Conservation (phyloP, 208 protist genomes). For the Acanthamoeba royreba region DNA sequence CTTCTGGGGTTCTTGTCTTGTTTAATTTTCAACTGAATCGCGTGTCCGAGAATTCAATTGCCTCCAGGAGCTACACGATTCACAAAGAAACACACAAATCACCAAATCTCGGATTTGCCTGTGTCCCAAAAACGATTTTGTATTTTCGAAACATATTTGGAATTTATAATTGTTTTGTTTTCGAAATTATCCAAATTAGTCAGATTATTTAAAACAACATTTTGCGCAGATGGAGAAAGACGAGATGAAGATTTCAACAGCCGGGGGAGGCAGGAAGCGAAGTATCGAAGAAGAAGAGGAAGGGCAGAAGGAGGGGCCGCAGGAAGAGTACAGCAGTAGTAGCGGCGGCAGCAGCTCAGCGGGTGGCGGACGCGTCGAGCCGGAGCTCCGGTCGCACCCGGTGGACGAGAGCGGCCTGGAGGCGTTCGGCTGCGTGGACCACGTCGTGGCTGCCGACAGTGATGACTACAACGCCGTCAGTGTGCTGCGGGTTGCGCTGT, state of each 20-base stretch:
- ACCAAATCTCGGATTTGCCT: neutral
- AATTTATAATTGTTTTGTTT: neutral
- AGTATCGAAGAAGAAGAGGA: neutral
- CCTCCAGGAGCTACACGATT: neutral
- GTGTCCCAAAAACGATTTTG: neutral
- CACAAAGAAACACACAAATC: neutral
- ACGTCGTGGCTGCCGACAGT: neutral
- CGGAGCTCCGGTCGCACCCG: neutral
- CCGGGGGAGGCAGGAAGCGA: neutral
- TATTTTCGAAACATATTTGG: neutral
- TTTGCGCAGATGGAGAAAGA: too few species aligned
- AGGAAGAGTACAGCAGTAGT: neutral
- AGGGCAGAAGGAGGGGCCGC: neutral
- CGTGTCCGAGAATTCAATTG: neutral
- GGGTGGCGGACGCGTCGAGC: neutral
- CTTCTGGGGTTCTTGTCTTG: neutral
- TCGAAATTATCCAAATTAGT: neutral
- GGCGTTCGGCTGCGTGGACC: neutral
- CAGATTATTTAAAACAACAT: neutral
- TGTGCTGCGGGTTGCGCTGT: neutral
- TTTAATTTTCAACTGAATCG: neutral
- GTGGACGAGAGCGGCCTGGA: neutral
- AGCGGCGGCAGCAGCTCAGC: neutral
- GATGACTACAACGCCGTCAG: neutral
- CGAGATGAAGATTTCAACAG: neutral